Conservation (phyloP, 2,329 filamentous ascomycete species). For the Aspergillus clavatus region DNA sequence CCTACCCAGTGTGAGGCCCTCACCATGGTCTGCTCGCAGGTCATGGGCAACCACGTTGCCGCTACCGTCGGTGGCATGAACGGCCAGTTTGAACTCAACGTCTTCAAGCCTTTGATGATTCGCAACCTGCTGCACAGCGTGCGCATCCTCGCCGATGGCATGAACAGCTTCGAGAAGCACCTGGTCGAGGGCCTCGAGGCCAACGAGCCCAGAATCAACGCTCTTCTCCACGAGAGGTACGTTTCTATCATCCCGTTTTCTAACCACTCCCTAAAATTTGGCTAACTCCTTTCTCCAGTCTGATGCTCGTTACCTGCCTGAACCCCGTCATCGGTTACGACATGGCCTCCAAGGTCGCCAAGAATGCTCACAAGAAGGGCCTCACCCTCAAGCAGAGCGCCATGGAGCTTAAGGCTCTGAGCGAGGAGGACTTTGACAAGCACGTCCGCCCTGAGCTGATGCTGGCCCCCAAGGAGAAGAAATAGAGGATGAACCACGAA, state of each 20-base stretch:
- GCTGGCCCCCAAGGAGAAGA: slow-evolving; percentile 73
- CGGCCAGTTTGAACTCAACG: slow-evolving; percentile 97
- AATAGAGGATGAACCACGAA: slow-evolving; percentile 35
- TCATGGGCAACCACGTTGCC: slow-evolving; percentile 95
- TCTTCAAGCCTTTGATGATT: slow-evolving; percentile 97
- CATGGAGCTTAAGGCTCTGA: slow-evolving; percentile 86
- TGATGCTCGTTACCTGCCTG: slow-evolving; percentile 97
- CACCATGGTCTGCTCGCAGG: slow-evolving; percentile 96
- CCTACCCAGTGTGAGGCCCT: slow-evolving; percentile 96
- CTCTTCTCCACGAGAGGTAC: slow-evolving; percentile 91
- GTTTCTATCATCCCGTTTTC: slow-evolving; percentile 23
- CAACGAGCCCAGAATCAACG: slow-evolving; percentile 86
- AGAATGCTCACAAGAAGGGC: slow-evolving; percentile 99
- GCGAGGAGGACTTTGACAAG: slow-evolving; percentile 81
- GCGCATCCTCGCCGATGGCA: slow-evolving; percentile 81
- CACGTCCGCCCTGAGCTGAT: slow-evolving; percentile 92
- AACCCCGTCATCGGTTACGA: slow-evolving; percentile 98
- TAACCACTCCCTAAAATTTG: not conserved
- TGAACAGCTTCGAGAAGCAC: slow-evolving; percentile 94
- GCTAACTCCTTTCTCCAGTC: slow-evolving; percentile 49
- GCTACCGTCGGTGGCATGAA: slow-evolving; percentile 93
- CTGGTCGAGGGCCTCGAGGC: slow-evolving; percentile 81
- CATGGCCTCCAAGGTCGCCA: slow-evolving; percentile 94
- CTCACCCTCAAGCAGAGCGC: slow-evolving; percentile 89
- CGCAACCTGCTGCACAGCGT: slow-evolving; percentile 90